Evolutionary conservation across 305 asterid genomes (phyloP).

Genomic region (Solanum hybrid): DNA sequence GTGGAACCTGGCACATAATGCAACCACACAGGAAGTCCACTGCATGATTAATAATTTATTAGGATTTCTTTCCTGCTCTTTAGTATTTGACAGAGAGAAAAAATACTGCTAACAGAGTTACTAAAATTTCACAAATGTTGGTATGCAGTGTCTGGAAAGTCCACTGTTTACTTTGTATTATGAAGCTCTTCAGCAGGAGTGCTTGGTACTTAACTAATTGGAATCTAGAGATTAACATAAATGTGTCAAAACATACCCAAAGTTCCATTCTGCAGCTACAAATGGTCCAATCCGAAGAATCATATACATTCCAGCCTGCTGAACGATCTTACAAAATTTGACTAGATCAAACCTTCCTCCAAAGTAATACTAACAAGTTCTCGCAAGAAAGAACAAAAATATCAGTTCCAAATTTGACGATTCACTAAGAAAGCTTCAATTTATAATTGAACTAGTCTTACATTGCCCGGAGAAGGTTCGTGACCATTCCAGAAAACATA

Average conservation of each 20-base stretch:
- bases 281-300: conserved; percentile 88
- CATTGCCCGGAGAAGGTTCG: conserved; percentile 70
- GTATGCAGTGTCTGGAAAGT: not conserved
- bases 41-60: conserved; percentile 22
- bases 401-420: not conserved
- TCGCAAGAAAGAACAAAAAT: not conserved
- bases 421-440: not conserved
- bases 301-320: conserved; percentile 62
- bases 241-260: conserved; percentile 35
- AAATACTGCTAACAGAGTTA: not conserved
- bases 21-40: conserved; percentile 95
- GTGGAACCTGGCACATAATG: conserved; percentile 81
- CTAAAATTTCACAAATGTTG: not conserved
- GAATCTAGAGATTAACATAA: not conserved
- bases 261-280: conserved; percentile 94
- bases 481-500: conserved; percentile 96
- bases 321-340: conserved; percentile 78
- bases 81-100: not conserved
- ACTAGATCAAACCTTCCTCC: conserved; percentile 86
- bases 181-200: not conserved
- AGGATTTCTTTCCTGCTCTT: conserved; percentile 1
- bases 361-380: conserved; percentile 57
- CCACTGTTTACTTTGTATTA: not conserved
- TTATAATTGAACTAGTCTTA: conserved; percentile 10
- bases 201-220: not conserved